Conservation (phyloP, 192 early-diverging fungal genomes). For the Jimgerdemannia lactiflua region DNA sequence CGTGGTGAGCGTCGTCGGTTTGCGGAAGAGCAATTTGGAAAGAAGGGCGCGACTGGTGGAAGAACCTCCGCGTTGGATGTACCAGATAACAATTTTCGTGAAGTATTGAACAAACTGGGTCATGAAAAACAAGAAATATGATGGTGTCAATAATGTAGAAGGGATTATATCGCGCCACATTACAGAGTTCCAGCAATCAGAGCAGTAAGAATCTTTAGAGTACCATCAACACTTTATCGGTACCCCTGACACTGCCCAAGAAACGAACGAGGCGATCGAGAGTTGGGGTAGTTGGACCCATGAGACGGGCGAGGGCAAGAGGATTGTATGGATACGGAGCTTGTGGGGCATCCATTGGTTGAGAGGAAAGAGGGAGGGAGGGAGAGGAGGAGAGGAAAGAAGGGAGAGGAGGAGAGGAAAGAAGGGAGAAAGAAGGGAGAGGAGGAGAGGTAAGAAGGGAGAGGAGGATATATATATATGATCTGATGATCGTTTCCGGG, state of each 20-base stretch:
- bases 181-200: too few relatives aligned
- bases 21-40: background rate
- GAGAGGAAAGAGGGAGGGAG: background rate
- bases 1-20: slow-evolving; percentile 54
- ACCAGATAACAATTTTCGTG: slow-evolving; percentile 88
- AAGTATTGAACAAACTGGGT: slow-evolving; percentile 85
- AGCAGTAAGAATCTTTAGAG: background rate
- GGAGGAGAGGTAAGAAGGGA: background rate
- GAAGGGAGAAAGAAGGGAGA: background rate
- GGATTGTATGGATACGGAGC: slow-evolving; percentile 10
- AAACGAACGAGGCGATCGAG: slow-evolving; percentile 67
- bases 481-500: too few relatives aligned
- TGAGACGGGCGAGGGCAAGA: slow-evolving; percentile 50
- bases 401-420: background rate
- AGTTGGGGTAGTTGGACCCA: slow-evolving; percentile 55
- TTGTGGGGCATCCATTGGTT: background rate
- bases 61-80: slow-evolving; percentile 35
- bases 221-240: slow-evolving; percentile 71
- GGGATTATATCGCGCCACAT: too few relatives aligned
- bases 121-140: background rate
- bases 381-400: background rate
- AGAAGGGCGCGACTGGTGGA: slow-evolving; percentile 31
- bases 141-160: too few relatives aligned
- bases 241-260: slow-evolving; percentile 54
- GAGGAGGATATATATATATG: too few relatives aligned